Evolutionary conservation across 768 basidiomycete species (phyloP).

Genomic region (Lentinula edodes): DNA sequence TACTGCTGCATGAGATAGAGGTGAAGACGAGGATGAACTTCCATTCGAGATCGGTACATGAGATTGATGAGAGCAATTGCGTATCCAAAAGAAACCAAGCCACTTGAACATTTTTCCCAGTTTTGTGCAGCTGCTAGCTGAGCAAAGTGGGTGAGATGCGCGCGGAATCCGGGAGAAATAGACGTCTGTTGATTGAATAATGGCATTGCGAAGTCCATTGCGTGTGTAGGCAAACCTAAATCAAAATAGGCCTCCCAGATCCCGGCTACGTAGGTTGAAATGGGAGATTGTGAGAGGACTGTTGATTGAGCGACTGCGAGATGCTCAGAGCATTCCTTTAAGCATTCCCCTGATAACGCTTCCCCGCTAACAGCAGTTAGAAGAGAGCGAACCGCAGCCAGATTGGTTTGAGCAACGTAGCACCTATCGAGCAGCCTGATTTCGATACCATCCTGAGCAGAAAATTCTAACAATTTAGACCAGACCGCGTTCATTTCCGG

Average conservation of each 20-base stretch:
- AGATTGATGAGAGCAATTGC: background rate
- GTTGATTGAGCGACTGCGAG: background rate
- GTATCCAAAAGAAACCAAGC: background rate
- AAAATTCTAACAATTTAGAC: conserved; percentile 15
- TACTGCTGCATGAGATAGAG: conserved; percentile 1
- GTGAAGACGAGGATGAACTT: background rate
- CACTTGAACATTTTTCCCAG: background rate
- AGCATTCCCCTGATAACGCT: background rate
- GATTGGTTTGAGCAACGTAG: conserved; percentile 39
- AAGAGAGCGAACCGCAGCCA: conserved; percentile 17
- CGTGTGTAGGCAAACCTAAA: background rate
- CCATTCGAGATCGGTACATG: background rate
- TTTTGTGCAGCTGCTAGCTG: background rate
- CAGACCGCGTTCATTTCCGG: conserved; percentile 54
- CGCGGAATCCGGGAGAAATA: background rate
- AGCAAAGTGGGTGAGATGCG: background rate
- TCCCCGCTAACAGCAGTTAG: background rate
- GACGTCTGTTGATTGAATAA: background rate
- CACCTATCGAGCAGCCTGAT: conserved; percentile 32
- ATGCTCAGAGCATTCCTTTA: background rate
- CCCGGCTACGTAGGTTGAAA: background rate
- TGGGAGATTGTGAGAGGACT: background rate
- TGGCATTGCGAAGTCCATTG: background rate
- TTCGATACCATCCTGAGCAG: conserved; percentile 25
- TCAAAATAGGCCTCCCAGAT: conserved; percentile 1